Evolutionary conservation across 495 filamentous ascomycete genomes (phyloP), one percentile per base, ranked within the genome.

Genomic region (Lasiosphaeriaceae sp.): DNA sequence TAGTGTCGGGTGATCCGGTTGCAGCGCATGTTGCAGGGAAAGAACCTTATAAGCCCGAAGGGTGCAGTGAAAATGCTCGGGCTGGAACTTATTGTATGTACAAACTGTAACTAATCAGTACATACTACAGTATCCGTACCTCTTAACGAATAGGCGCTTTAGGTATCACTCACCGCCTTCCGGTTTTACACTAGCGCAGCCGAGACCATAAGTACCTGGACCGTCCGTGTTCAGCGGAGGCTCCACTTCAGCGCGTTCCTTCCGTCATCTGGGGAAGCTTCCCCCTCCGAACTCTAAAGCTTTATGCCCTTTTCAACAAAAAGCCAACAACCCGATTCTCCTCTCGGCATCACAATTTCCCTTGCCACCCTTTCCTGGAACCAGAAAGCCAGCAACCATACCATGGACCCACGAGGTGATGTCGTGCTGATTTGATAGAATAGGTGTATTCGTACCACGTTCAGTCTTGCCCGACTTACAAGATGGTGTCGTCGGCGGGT

Each of bases 101-200:
- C n/a, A n/a, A n/a, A n/a, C n/a, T n/a, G n/a, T n/a, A n/a, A 4
- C 26, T 4, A 31, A 9, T 9, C 3, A 31, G 26, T 31, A 31
- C 4, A 9, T 31, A 31, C 26, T 53, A 2, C 11, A 37, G 17
- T 52, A 9, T 31, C 26, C 26, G 26, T 31, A 31, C 26, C 26
- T 31, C 26, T 23, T 31, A 8, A 51, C 17, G 49, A 51, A 29
- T 17, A 51, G 35, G 41, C 23, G 43, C 20, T 20, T 23, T 17
- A 29, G 43, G 22, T 19, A n/a, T n/a, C n/a, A n/a, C n/a, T 48
- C 59, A 63, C 64, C 64, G 64, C 64, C 61, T 66, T 63, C 64
- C 55, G 31, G 34, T 61, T 60, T 45, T 17, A 24, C 29, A 46
- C 47, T 26, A 37, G n/a, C 19, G 47, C 23, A 52, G 35, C 57